A percentile compares a stretch with the other conserved stretches of the same genome.
Conservation (phyloP, 176 grass and related monocot species). For the Leersia perrieri region DNA sequence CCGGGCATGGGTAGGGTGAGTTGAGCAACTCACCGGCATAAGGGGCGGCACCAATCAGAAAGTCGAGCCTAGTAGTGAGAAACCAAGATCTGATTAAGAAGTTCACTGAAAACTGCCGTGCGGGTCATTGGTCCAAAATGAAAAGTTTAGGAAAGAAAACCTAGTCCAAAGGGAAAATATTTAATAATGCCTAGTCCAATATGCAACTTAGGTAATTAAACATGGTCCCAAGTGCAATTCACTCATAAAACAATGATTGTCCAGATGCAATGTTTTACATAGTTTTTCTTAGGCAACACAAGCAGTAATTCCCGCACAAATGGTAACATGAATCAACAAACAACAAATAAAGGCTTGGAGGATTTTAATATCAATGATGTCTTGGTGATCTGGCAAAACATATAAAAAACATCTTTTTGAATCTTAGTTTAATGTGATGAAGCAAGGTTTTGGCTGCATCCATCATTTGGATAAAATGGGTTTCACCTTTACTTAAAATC, state of each 20-base stretch:
- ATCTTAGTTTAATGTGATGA: background rate
- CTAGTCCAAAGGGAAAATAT: too few relatives aligned
- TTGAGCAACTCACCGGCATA: too few relatives aligned
- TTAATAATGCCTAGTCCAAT: too few relatives aligned
- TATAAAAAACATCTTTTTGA: background rate
- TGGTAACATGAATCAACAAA: background rate
- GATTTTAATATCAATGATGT: background rate
- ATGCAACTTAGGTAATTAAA: too few relatives aligned
- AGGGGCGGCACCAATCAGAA: too few relatives aligned
- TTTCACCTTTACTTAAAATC: slow-evolving; percentile 12
- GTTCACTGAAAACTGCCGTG: too few relatives aligned
- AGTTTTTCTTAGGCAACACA: background rate
- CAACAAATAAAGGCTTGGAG: background rate
- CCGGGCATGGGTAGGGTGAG: too few relatives aligned
- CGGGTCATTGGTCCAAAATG: too few relatives aligned
- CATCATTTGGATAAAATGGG: slow-evolving; percentile 10
- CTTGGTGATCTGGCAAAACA: background rate
- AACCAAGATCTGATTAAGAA: too few relatives aligned
- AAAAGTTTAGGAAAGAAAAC: too few relatives aligned
- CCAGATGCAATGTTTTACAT: background rate
- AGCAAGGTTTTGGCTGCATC: background rate
- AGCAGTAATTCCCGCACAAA: background rate
- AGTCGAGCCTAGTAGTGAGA: too few relatives aligned
- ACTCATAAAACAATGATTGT: background rate
- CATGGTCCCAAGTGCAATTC: too few relatives aligned